Evolutionary conservation across 257 asterid genomes (phyloP), one percentile per base, ranked within the genome.

Genomic region (Solanum peruvianum): DNA sequence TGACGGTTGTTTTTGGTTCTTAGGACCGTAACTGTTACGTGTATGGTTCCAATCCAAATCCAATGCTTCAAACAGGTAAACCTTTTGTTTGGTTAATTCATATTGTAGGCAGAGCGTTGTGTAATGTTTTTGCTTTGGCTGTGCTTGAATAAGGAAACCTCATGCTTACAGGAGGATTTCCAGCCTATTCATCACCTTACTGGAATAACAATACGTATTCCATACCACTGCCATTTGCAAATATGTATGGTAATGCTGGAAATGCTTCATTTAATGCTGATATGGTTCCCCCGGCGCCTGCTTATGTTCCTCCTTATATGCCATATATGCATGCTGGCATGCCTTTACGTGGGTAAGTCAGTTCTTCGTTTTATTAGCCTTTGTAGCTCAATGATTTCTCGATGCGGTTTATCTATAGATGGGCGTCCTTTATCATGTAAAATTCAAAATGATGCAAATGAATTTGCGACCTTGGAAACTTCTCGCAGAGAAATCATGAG

Each of bases 1-100:
- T 80, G 85, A 80, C 33, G 44, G 42, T 80, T 11, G 44, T 49
- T 47, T 80, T 27, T 80, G 42, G 29, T 29, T 80, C 27, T 9
- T 29, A 80, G 64, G 70, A 72, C 45, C 96, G 95, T 67, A 92
- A 87, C 66, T 95, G 99, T 91, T 95, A 93, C 89, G 84, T 88
- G 80, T 96, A 98, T 92, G 99, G 97, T 87, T 94, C 97, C 86
- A 90, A 90, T 89, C 90, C 88, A 69, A 91, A 89, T 89, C 92
- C 93, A 69, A 91, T 93, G 94, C 90, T 90, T 88, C 96, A 82
- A 45, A 92, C 94, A 90, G 98, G 99, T 96, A 90, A 14, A 6
- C 60, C 64, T 42, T 31, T 82, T n/a, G 33, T 27, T 71, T 83
- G 62, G 82, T 49, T 21, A 44, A 52, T 45, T 66, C 12, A 23